Percentiles rank a stretch among this genome's conserved stretches.
Evolutionary conservation across 805 yeast genomes (phyloP).

Genomic region (Yarrowia hollandica): DNA sequence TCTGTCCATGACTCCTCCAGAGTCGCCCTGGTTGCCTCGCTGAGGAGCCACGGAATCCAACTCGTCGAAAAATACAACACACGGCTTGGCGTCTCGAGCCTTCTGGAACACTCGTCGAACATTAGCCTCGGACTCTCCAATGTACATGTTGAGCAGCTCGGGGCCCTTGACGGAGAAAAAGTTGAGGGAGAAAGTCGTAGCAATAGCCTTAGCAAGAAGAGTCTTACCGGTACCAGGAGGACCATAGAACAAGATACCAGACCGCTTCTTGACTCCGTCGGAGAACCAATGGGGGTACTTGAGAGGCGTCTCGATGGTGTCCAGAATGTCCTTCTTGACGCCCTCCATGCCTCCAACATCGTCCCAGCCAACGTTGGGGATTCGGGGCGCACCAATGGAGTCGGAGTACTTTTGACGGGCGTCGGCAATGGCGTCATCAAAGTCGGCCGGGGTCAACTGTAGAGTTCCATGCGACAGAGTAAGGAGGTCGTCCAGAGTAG

Average conservation of each 20-base stretch:
- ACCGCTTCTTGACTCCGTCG: slow-evolving; percentile 86
- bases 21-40: slow-evolving; percentile 97
- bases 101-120: slow-evolving; percentile 90
- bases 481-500: slow-evolving; percentile 42
- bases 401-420: slow-evolving; percentile 89
- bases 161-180: slow-evolving; percentile 98
- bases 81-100: slow-evolving; percentile 95
- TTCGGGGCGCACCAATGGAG: slow-evolving; percentile 94
- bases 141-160: slow-evolving; percentile 93
- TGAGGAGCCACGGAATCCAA: slow-evolving; percentile 98
- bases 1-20: slow-evolving; percentile 99
- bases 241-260: slow-evolving; percentile 93
- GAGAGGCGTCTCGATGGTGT: slow-evolving; percentile 93
- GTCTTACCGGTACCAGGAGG: slow-evolving; percentile 99
- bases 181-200: slow-evolving; percentile 89
- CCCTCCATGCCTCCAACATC: slow-evolving; percentile 94
- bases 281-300: slow-evolving; percentile 88
- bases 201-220: slow-evolving; percentile 92
- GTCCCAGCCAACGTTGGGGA: slow-evolving; percentile 94
- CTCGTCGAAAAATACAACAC: slow-evolving; percentile 97
- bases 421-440: slow-evolving; percentile 67
- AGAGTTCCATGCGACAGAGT: slow-evolving; percentile 53
- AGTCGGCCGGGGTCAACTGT: slow-evolving; percentile 57
- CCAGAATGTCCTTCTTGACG: slow-evolving; percentile 89
- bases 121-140: slow-evolving; percentile 98